Evolutionary conservation across 306 rosid species (phyloP), one percentile per base, ranked within the genome.

Genomic region (Glycine tomentella): DNA sequence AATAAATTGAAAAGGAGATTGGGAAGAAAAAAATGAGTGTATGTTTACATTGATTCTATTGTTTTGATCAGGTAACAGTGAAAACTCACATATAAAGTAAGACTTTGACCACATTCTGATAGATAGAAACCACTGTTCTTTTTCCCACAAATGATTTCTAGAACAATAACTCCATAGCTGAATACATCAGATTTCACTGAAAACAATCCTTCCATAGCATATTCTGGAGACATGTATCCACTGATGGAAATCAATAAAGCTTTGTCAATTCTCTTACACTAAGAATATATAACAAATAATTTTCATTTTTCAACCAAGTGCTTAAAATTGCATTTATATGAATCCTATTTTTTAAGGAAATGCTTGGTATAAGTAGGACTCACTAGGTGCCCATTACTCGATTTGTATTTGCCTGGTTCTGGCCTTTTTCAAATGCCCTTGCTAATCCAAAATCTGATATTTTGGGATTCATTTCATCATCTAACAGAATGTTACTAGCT

Each of bases 121-220:
- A 59, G 73, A 69, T 69, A 25, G 36, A 85, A 77, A 57, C 42
- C 44, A 36, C 63, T 56, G 33, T 73, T 85, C 48, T 20, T 85
- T 44, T 44, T 81, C 25, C 83, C 83, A 57, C 74, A 76, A 9
- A 81, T 77, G 75, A 77, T 81, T 65, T 85, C 83, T 1, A 85
- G 36, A 7, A 81, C 13, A 52, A 85, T 59, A 14, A 85, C 85
- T 4, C 86, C 83, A 66, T 77, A 85, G 10, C 70, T 64, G 70
- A 64, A 64, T 8, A 64, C 70, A 64, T 64, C 70, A 36, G 70
- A 64, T 36, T 64, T 64, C 25, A 64, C 68, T 14, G 70, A 64
- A 64, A 64, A 64, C 3, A 64, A 64, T 64, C 70, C 70, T 64
- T 64, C 70, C 70, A 64, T 64, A 14, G 70, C 70, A 40, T 64